phyloP scores from a whole-genome alignment of 805 yeast species.

The Scheffersomyces lignosus region DNA sequence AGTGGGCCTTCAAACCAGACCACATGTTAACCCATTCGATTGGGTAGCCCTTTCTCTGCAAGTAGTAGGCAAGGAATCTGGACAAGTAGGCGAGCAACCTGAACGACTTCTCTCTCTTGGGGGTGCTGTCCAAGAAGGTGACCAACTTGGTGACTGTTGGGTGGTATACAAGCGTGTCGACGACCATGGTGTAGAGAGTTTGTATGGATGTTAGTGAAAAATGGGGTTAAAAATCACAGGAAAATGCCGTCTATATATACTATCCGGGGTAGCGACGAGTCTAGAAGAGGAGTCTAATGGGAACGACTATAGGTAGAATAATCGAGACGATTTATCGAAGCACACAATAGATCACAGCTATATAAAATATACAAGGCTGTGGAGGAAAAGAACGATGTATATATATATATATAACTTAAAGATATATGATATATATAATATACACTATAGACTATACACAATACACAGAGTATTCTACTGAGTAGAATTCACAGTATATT shows the following conservation, averaged over 20 bases:
- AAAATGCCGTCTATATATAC: background rate
- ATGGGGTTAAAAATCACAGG: conserved; percentile 1
- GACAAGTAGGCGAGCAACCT: conserved; percentile 80
- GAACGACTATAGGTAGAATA: too few species aligned
- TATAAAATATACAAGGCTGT: too few species aligned
- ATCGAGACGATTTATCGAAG: too few species aligned
- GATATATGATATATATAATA: too few species aligned
- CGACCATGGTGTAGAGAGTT: conserved; percentile 48
- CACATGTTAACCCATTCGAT: conserved; percentile 47
- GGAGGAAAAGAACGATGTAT: too few species aligned
- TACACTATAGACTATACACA: too few species aligned
- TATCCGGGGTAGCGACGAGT: background rate
- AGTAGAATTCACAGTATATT: too few species aligned
- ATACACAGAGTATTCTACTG: too few species aligned
- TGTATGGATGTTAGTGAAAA: conserved; percentile 1
- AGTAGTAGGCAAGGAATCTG: conserved; percentile 66
- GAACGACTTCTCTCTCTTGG: conserved; percentile 79
- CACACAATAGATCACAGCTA: too few species aligned
- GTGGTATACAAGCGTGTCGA: conserved; percentile 68
- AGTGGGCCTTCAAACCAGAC: conserved; percentile 58
- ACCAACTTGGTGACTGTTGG: conserved; percentile 65
- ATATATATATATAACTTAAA: too few species aligned
- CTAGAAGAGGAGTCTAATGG: background rate
- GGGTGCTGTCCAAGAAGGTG: conserved; percentile 61
- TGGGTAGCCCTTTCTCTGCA: conserved; percentile 55